Base-by-base conservation (phyloP, 148 eudicot species). In the Dianthus caryophyllus region DNA sequence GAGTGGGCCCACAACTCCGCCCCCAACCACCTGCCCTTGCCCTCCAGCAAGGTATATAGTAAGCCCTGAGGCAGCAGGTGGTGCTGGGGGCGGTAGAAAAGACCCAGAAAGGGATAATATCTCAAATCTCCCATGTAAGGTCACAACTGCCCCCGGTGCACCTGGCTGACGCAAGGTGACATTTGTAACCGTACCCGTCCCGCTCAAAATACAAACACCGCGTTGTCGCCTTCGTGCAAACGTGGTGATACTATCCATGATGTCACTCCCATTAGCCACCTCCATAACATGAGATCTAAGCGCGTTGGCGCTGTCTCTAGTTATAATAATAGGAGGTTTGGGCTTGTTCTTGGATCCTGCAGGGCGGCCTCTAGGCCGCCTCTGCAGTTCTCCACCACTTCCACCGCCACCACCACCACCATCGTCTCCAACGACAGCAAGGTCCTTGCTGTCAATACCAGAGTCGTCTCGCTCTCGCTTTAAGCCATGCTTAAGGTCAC, bases 211-310 rank as follows among this genome's bases (percentile, higher is more conserved):
- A 21, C 82, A 79, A 2, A 79, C 68, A 1, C 82, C 82, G 21
- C 82, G 75, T 47, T 79, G 82, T 0, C 79, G 53, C n/a, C 79
- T 71, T 6, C 82, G 66, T 0, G 82, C 82, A 43, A 79, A 79
- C 69, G 49, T 43, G 0, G 82, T 72, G 11, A 79, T 73, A 36
- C 76, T 71, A 0, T 79, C 82, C 63, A 79, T 65, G 16, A 79
- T 65, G 51, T 79, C 82, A 44, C 73, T 71, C 1, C 79, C 79
- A n/a, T 73, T 69, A 1, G 82, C 75, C 2, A 79, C 64, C 56
- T 79, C 82, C 78, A 79, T 71, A n/a, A 79, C 82, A 44, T 79
- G 82, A 27, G 82, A 79, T n/a, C 82, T 70, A 39, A 79, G 79
- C 9, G 82, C 75, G 64, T 79, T 79, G 0, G 82, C 82, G 56